A percentile compares a stretch with the other conserved stretches of the same genome.
Evolutionary conservation across 2,329 filamentous ascomycete genomes (phyloP).

Genomic region (Penicillium sp.): DNA sequence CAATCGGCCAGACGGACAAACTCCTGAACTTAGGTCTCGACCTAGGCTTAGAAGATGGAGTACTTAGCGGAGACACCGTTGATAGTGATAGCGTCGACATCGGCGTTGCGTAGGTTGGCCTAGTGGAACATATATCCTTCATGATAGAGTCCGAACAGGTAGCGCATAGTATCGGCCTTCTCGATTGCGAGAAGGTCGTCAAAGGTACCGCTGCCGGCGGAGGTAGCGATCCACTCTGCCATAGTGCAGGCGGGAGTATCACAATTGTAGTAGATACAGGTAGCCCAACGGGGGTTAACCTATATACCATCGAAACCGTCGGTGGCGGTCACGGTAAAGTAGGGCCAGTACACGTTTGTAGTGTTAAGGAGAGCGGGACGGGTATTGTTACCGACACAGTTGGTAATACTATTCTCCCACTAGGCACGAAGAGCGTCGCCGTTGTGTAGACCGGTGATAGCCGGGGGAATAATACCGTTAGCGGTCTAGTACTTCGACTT

Average conservation of each 20-base stretch:
- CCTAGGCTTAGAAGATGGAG: constrained; percentile 56
- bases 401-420: constrained; percentile 56
- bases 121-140: constrained; percentile 63
- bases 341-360: constrained; percentile 53
- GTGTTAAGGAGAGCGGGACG: constrained; percentile 52
- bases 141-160: constrained; percentile 54
- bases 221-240: constrained; percentile 59
- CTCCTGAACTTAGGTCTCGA: constrained; percentile 52
- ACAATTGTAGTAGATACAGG: constrained; percentile 63
- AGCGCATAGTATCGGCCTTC: constrained; percentile 51
- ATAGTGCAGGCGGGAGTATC: constrained; percentile 54
- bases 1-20: constrained; percentile 52
- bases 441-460: constrained; percentile 61
- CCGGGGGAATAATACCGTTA: constrained; percentile 57
- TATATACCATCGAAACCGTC: constrained; percentile 56
- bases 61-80: constrained; percentile 47
- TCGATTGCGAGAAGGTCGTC: constrained; percentile 50
- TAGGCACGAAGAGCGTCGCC: constrained; percentile 59
- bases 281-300: constrained; percentile 58
- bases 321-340: constrained; percentile 48
- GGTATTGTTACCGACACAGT: constrained; percentile 62
- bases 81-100: constrained; percentile 46
- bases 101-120: constrained; percentile 54
- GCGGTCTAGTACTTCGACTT: constrained; percentile 47
- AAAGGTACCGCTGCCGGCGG: constrained; percentile 52